Evolutionary conservation across 805 yeast genomes (phyloP).

Genomic region (Candida tallmaniae): DNA sequence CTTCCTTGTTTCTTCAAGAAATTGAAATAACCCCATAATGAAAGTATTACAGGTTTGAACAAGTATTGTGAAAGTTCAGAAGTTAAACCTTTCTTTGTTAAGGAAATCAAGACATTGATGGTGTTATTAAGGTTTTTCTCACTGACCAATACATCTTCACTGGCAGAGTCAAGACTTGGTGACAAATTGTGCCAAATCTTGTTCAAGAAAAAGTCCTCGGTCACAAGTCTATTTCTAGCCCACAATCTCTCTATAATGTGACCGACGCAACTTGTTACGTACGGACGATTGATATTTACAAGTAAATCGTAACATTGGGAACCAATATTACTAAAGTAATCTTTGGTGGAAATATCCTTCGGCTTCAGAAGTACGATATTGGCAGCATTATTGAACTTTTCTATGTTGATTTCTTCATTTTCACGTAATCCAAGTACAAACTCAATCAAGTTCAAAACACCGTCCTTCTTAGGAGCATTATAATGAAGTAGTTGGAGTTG

Average conservation of each 20-base stretch:
- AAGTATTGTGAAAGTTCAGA: constrained; percentile 20
- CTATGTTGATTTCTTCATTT: constrained; percentile 60
- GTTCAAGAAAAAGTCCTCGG: constrained; percentile 55
- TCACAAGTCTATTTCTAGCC: constrained; percentile 44
- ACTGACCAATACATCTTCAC: constrained; percentile 25
- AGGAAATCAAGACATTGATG: constrained; percentile 60
- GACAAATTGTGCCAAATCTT: constrained; percentile 43
- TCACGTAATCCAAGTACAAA: constrained; percentile 75
- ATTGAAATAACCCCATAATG: constrained; percentile 44
- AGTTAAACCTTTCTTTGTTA: constrained; percentile 40
- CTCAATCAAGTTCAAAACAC: constrained; percentile 72
- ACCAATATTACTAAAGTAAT: constrained; percentile 58
- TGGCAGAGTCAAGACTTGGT: constrained; percentile 22
- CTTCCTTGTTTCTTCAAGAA: constrained; percentile 28
- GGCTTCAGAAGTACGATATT: constrained; percentile 65
- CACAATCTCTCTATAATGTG: constrained; percentile 52
- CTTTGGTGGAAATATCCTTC: constrained; percentile 34
- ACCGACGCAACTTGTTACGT: constrained; percentile 51
- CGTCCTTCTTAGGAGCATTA: constrained; percentile 50
- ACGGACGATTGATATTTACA: constrained; percentile 56
- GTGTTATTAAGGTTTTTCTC: constrained; percentile 55
- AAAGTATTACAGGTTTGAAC: constrained; percentile 26
- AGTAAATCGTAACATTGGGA: constrained; percentile 59
- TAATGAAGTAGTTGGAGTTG: constrained; percentile 53
- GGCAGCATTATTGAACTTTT: constrained; percentile 64